Evolutionary conservation across 1,284 basidiomycete species (phyloP).

Genomic region (Austroboletus niveus): DNA sequence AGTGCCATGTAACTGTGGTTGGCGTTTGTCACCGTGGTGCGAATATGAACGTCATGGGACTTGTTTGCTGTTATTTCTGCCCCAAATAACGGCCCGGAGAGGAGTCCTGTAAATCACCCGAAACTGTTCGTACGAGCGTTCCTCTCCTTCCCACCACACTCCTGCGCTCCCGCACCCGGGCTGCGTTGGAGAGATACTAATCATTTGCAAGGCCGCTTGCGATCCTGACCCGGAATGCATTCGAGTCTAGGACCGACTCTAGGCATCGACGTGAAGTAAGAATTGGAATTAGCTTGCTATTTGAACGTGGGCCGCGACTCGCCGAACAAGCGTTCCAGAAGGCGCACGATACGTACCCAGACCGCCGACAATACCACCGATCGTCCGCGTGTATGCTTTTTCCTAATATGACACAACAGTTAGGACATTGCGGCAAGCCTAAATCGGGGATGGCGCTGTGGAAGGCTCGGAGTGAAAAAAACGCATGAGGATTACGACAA

Average conservation of each 20-base stretch:
- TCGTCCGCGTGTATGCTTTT: conserved; percentile 6
- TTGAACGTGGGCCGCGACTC: background rate
- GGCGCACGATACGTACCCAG: background rate
- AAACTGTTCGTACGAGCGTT: background rate
- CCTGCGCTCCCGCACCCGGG: background rate
- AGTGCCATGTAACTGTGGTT: conserved; percentile 10
- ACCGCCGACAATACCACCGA: conserved; percentile 20
- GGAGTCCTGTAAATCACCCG: conserved; percentile 12
- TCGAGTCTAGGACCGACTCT: background rate
- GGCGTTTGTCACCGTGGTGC: conserved; percentile 5
- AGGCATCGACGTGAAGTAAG: conserved; percentile 2
- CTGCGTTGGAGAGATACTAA: background rate
- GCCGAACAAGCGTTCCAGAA: conserved; percentile 1
- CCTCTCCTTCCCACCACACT: too few species aligned
- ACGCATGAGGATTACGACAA: background rate
- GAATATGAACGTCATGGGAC: background rate
- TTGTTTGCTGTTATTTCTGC: background rate
- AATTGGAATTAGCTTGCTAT: background rate
- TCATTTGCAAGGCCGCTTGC: too few species aligned
- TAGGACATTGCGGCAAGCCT: conserved; percentile 4
- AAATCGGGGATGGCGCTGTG: background rate
- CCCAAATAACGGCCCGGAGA: background rate
- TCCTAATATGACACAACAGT: background rate
- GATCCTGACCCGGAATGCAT: too few species aligned
- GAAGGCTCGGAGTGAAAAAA: background rate